Percentiles rank a stretch among this genome's conserved stretches.
Evolutionary conservation across 2,329 filamentous ascomycete genomes (phyloP).

Genomic region (Claviceps sp.): DNA sequence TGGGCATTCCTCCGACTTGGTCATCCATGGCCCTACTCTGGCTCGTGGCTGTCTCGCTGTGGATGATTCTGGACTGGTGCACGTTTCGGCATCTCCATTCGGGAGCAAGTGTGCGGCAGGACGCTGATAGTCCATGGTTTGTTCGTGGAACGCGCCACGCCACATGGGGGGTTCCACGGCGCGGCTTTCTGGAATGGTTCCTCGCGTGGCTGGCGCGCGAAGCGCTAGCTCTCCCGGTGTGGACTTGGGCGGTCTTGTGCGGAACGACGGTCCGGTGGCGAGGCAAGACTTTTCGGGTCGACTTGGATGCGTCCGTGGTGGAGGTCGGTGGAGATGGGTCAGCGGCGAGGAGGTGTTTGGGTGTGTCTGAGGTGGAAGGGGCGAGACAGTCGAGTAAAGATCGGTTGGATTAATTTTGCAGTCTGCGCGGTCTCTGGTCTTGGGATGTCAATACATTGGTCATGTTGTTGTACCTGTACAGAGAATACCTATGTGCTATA

Average conservation of each 20-base stretch:
- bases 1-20: constrained; percentile 54
- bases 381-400: constrained; percentile 13
- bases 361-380: constrained; percentile 12
- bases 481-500: too few species aligned
- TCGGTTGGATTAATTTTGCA: constrained; percentile 10
- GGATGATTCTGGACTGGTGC: constrained; percentile 64
- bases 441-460: too few species aligned
- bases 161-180: constrained; percentile 26
- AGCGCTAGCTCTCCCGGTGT: constrained; percentile 71
- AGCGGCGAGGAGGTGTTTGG: constrained; percentile 2
- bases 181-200: constrained; percentile 59
- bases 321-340: constrained; percentile 15
- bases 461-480: too few species aligned
- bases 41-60: constrained; percentile 48
- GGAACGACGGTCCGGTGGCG: constrained; percentile 82
- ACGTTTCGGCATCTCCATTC: constrained; percentile 65
- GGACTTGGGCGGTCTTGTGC: constrained; percentile 80
- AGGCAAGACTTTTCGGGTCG: constrained; percentile 68
- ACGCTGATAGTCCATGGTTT: constrained; percentile 63
- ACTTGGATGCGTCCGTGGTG: constrained; percentile 68
- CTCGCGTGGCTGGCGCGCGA: constrained; percentile 78
- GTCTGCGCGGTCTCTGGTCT: too few species aligned
- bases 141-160: constrained; percentile 33
- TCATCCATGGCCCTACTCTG: constrained; percentile 50
- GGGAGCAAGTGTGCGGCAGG: constrained; percentile 54